Evolutionary conservation across 202 grass and related monocot genomes (phyloP), one percentile per base, ranked within the genome.

Genomic region (Cymbopogon flexuosus): DNA sequence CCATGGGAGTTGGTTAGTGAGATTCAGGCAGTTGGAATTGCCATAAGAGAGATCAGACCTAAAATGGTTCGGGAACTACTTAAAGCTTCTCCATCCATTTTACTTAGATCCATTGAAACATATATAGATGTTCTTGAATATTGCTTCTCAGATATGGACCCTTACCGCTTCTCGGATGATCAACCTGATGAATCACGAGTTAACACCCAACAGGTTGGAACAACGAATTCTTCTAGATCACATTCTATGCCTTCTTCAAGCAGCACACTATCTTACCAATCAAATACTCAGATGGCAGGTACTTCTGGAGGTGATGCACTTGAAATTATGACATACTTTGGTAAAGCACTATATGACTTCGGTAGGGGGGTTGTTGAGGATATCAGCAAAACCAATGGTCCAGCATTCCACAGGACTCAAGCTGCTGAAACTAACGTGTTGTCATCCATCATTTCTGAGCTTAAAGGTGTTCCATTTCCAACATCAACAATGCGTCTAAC

Each of bases 91-190:
- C 86, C 94, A 39, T 94, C 94, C 76, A 81, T 94, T 91, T 68
- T 89, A 78, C 88, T 93, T 85, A 84, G 92, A 71, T 97, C 94
- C 67, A 87, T 97, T 73, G 88, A 97, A 75, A 92, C 88, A 42
- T 97, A 92, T 73, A 82, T 88, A 68, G 94, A 97, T 86, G 94
- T 97, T 83, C 84, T 97, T 79, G 94, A 89, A 85, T 97, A 97
- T 81, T 94, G 92, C 81, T 87, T 97, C 72, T 94, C 92, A 41
- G 92, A 97, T 68, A 88, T 97, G 86, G 89, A 93, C 33, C 92
- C 88, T 65, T 88, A 94, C n/a, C 84, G 78, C 40, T 85, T 86
- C 65, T 88, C 82, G 49, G 84, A 86, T 90, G 45, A 83, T 73
- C 68, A n/a, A 75, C 65, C 74, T 78, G 77, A 87, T 78, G 83